Evolutionary conservation across 2,329 filamentous ascomycete species (phyloP).

Genomic region (Plectosphaerella plurivora): DNA sequence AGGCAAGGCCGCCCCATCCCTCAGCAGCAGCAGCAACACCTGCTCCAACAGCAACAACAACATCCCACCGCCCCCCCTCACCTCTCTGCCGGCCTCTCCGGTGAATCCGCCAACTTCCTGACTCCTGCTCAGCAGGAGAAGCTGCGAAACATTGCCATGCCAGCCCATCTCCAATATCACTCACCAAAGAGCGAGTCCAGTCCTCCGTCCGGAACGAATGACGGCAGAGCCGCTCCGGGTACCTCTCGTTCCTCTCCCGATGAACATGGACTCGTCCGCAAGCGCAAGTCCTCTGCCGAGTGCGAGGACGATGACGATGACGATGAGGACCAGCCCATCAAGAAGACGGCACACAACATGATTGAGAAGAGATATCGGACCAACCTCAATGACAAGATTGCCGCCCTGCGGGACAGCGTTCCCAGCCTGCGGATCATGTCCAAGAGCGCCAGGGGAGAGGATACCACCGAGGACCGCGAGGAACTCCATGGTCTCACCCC

Average conservation of each 20-base stretch:
- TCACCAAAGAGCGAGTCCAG: conserved; percentile 55
- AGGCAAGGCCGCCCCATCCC: conserved; percentile 18
- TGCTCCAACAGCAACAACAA: conserved; percentile 3
- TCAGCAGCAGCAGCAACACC: conserved; percentile 21
- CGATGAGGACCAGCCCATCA: conserved; percentile 54
- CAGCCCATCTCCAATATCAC: conserved; percentile 55
- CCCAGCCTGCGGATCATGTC: conserved; percentile 83
- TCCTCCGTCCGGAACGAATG: conserved; percentile 49
- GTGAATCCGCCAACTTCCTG: conserved; percentile 25
- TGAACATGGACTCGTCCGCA: conserved; percentile 40
- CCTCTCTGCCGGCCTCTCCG: neutral
- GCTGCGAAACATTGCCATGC: conserved; percentile 61
- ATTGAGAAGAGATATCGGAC: conserved; percentile 96
- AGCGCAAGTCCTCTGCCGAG: conserved; percentile 67
- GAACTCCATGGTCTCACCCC: conserved; percentile 78
- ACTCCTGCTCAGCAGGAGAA: conserved; percentile 58
- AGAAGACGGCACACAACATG: conserved; percentile 97
- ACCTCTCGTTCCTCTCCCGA: conserved; percentile 55
- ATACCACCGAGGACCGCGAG: conserved; percentile 69
- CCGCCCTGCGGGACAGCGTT: conserved; percentile 84
- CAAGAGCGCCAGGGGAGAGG: conserved; percentile 64
- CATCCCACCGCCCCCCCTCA: neutral
- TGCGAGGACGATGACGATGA: conserved; percentile 52
- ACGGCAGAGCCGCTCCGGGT: conserved; percentile 38
- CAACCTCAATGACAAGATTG: conserved; percentile 96